Evolutionary conservation across 2,329 filamentous ascomycete genomes (phyloP), one percentile per base, ranked within the genome.

Genomic region (Verticillium dahliae): DNA sequence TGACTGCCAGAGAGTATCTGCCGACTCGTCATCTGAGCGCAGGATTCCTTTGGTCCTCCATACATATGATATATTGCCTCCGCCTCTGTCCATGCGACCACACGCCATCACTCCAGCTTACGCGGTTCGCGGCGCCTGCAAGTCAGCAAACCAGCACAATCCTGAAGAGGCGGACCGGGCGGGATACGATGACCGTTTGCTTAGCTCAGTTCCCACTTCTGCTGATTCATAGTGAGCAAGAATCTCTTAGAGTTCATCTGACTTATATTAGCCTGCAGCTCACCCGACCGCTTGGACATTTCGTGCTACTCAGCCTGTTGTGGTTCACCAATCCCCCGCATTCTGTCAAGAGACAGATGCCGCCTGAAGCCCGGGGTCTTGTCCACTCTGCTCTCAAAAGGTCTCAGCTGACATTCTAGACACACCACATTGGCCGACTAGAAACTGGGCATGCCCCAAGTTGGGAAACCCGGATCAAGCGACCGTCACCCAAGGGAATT

Each of bases 401-500:
- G 13, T 15, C 38, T 18, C 57, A 34, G 57, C 18, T 58, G 57
- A 58, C 57, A 39, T n/a, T 50, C 45, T 27, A 31, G 18, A 15
- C 22, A 27, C 18, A 13, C n/a, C 22, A 13, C 57, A 58, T 58
- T 58, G 57, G 57, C 27, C 14, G 18, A 18, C 39, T 14, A 7
- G 22, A 31, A 15, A 33, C 39, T 41, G 14, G 38, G 14, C 37
- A 50, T 33, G 10, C 18, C 37, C 57, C 57, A 27, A 37, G n/a
- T 45, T 58, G 57, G 56, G 57, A 58, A 58, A 39, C 45, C 57
- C 57, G 57, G 57, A 50, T 58, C 57, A 27, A 50, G 38, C 27
- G 27, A 31, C 57, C 57, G 57, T 10, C 11, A 13, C 18, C n/a
- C 45, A 27, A 50, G 45, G 18, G n/a, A 9, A 27, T 22, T 50